Evolutionary conservation across 176 grass and related monocot species (phyloP).

Genomic region (Hsuehochloa calcarea): DNA sequence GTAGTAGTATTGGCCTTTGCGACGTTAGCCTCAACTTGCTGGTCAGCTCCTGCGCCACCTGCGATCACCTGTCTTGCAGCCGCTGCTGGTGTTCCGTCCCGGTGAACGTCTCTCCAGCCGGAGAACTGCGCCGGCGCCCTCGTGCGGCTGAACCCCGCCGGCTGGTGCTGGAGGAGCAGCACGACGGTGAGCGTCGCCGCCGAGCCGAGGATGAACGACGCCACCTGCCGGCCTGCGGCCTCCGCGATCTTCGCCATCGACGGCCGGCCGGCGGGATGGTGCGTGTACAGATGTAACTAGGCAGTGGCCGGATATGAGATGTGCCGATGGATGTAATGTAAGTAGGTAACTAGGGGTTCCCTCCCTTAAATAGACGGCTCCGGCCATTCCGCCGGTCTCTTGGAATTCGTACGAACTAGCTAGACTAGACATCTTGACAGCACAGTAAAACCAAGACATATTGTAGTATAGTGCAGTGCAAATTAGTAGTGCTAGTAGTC

Average conservation of each 20-base stretch:
- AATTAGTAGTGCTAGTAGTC: too few species aligned
- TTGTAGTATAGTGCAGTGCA: too few species aligned
- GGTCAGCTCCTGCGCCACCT: not conserved
- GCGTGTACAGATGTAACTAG: not conserved
- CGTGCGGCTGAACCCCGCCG: not conserved
- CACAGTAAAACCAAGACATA: too few species aligned
- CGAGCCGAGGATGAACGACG: conserved; percentile 41
- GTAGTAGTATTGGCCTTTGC: not conserved
- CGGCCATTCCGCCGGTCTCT: not conserved
- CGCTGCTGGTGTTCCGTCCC: not conserved
- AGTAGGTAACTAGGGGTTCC: not conserved
- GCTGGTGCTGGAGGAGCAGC: conserved; percentile 33
- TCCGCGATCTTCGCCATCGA: not conserved
- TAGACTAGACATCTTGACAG: not conserved
- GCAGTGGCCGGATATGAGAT: too few species aligned
- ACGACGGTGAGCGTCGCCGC: conserved; percentile 34
- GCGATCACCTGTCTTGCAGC: not conserved
- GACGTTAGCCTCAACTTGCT: not conserved
- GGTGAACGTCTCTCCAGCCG: not conserved
- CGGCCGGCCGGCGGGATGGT: not conserved
- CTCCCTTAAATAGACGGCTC: not conserved
- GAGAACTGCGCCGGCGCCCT: not conserved
- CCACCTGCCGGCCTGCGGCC: conserved; percentile 20
- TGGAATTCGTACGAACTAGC: not conserved
- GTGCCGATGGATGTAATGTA: too few species aligned